phyloP scores from a whole-genome alignment of 164 flowering plant genomes.

The Nymphaea colorata region DNA sequence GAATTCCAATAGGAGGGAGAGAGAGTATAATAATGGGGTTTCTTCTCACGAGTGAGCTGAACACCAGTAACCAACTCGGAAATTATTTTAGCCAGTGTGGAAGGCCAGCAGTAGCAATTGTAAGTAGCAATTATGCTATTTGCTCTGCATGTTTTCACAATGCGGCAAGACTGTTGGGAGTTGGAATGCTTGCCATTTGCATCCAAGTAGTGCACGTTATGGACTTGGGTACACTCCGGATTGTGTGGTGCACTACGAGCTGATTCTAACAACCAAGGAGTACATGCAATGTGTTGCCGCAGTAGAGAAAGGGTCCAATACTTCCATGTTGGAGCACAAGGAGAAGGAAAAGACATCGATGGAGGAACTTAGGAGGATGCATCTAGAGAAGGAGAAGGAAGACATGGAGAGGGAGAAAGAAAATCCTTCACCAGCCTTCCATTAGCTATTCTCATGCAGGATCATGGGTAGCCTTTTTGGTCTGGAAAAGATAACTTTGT shows the following conservation, averaged over 20 bases:
- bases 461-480: too few relatives aligned
- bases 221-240: slow-evolving; percentile 80
- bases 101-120: too few relatives aligned
- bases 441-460: too few relatives aligned
- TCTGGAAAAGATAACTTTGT: too few relatives aligned
- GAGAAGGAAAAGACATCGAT: slow-evolving; percentile 76
- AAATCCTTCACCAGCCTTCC: too few relatives aligned
- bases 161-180: slow-evolving; percentile 73
- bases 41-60: too few relatives aligned
- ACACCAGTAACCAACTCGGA: too few relatives aligned
- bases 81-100: too few relatives aligned
- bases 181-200: slow-evolving; percentile 80
- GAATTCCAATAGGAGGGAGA: too few relatives aligned
- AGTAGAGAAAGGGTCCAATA: slow-evolving; percentile 80
- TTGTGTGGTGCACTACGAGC: slow-evolving; percentile 80
- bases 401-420: slow-evolving; percentile 34
- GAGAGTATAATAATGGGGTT: too few relatives aligned
- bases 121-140: too few relatives aligned
- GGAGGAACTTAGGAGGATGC: slow-evolving; percentile 63
- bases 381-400: slow-evolving; percentile 35
- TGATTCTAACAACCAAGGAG: slow-evolving; percentile 71
- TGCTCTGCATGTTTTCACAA: slow-evolving; percentile 91
- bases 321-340: slow-evolving; percentile 71
- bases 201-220: slow-evolving; percentile 75
- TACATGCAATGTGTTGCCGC: slow-evolving; percentile 89